These are phyloP conservation scores for Mallotus repandus DNA, from an alignment of 441 rosid species.

Conservation along the genomic window DNA sequence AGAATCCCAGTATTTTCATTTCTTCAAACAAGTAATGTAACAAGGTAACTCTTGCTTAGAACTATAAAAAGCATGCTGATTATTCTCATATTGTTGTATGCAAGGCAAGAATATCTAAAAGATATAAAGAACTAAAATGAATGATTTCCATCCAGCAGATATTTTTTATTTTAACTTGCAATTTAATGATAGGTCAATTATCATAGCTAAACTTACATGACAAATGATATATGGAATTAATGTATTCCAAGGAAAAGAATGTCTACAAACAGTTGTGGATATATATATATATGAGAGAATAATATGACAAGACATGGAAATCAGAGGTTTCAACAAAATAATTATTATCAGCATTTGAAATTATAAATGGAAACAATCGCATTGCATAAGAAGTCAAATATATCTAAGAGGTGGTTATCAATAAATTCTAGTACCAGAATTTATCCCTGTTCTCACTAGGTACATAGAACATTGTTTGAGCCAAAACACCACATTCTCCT, in stretches of 20 bases:
- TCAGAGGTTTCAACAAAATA: neutral
- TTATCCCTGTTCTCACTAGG: slow-evolving; percentile 79
- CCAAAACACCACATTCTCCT: slow-evolving; percentile 87
- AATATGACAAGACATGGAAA: neutral
- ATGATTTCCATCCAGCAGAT: neutral
- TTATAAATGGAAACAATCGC: neutral
- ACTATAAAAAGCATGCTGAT: neutral
- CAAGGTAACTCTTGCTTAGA: neutral
- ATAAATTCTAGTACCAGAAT: slow-evolving; percentile 47
- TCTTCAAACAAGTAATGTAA: neutral
- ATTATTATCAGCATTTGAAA: neutral
- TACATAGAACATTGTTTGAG: slow-evolving; percentile 80
- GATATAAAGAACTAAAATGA: neutral
- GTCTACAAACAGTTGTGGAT: neutral
- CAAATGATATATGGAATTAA: neutral
- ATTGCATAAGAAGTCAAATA: neutral
- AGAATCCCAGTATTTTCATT: slow-evolving; percentile 10
- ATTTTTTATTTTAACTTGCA: no score
- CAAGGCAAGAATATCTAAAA: neutral
- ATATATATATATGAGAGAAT: neutral
- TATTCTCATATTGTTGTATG: neutral
- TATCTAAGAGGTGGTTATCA: neutral
- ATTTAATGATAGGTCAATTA: neutral
- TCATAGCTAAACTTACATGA: neutral
- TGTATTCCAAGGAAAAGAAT: neutral